Evolutionary conservation across 352 stramenopile species (phyloP).

Genomic region (Pythium vanterpoolii): DNA sequence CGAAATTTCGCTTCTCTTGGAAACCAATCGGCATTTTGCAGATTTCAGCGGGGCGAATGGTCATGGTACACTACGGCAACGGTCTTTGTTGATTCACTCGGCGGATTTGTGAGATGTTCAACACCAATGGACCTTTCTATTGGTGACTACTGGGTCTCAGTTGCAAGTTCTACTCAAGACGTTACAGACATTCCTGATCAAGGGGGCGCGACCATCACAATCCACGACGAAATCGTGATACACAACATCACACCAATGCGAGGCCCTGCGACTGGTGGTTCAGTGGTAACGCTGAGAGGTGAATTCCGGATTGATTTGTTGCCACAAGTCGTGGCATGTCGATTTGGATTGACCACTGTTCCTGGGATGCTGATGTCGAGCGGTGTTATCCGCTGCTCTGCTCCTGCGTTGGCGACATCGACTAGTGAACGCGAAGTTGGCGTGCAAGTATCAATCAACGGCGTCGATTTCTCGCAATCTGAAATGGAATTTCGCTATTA

Average conservation of each 20-base stretch:
- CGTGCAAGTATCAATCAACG: slow-evolving; percentile 15
- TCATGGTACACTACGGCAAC: neutral
- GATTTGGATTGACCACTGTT: slow-evolving; percentile 9
- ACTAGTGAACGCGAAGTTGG: slow-evolving; percentile 1
- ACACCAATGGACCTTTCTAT: slow-evolving; percentile 2
- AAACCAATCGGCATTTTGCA: slow-evolving; percentile 6
- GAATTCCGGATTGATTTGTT: neutral
- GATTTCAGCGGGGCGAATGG: neutral
- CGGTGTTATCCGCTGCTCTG: neutral
- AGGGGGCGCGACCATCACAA: neutral
- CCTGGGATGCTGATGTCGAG: neutral
- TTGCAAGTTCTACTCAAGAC: slow-evolving; percentile 17
- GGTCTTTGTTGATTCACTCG: neutral
- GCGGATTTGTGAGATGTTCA: slow-evolving; percentile 9
- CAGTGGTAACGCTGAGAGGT: slow-evolving; percentile 1
- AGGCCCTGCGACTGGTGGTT: slow-evolving; percentile 9
- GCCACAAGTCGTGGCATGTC: neutral
- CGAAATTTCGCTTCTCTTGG: slow-evolving; percentile 8
- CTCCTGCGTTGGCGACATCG: neutral
- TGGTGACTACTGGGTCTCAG: slow-evolving; percentile 3
- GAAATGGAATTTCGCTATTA: slow-evolving; percentile 22
- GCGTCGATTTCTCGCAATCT: slow-evolving; percentile 18
- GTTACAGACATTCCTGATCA: neutral
- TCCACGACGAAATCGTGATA: slow-evolving; percentile 5
- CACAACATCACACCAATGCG: neutral